Conservation (phyloP, 2,329 filamentous ascomycete genomes). For the Coniochaeta sp. region DNA sequence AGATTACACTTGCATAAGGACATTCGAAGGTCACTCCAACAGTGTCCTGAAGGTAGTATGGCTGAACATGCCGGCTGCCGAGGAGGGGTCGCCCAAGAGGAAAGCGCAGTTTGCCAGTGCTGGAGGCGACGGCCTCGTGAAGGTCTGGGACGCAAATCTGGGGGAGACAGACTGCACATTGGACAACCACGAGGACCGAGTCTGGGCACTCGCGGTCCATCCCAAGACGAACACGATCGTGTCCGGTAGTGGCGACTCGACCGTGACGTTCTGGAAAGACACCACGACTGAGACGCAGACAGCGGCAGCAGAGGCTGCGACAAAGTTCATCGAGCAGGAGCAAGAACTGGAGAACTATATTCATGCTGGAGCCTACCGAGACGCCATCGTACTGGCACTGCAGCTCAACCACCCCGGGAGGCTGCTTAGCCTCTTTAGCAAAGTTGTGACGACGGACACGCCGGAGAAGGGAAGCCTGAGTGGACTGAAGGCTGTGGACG, state of each 20-base stretch:
- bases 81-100: slow-evolving; percentile 45
- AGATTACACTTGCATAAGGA: slow-evolving; percentile 87
- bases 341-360: slow-evolving; percentile 93
- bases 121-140: slow-evolving; percentile 89
- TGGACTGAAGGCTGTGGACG: slow-evolving; percentile 66
- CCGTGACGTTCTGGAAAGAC: slow-evolving; percentile 92
- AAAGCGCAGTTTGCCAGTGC: slow-evolving; percentile 73
- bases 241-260: slow-evolving; percentile 87
- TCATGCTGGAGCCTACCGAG: slow-evolving; percentile 76
- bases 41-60: slow-evolving; percentile 90
- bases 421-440: slow-evolving; percentile 74
- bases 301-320: slow-evolving; percentile 64
- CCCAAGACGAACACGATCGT: slow-evolving; percentile 64
- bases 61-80: slow-evolving; percentile 50
- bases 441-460: slow-evolving; percentile 58
- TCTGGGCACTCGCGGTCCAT: slow-evolving; percentile 81
- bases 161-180: slow-evolving; percentile 84
- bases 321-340: slow-evolving; percentile 79
- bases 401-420: slow-evolving; percentile 91
- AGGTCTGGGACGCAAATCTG: slow-evolving; percentile 85
- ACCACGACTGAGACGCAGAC: slow-evolving; percentile 75
- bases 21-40: slow-evolving; percentile 94
- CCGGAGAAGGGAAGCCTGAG: slow-evolving; percentile 57
- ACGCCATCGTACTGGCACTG: slow-evolving; percentile 85
- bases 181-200: slow-evolving; percentile 93